These are phyloP conservation scores for Candida railenensis DNA, from an alignment of 805 yeast genomes.

Conservation along the genomic window DNA sequence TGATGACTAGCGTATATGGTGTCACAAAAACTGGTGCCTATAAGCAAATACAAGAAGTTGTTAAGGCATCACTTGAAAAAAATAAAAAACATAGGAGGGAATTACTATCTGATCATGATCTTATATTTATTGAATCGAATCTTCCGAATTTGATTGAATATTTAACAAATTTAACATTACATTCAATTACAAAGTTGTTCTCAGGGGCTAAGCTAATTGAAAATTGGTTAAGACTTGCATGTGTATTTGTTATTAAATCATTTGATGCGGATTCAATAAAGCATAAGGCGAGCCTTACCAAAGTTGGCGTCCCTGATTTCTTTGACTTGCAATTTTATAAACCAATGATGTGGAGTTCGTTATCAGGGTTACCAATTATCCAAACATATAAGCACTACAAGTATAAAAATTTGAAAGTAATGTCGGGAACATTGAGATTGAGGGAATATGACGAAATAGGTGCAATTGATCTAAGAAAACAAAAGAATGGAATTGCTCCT, in stretches of 20 bases:
- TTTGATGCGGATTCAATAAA: slow-evolving; percentile 16
- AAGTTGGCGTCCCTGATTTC: slow-evolving; percentile 14
- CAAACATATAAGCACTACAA: slow-evolving; percentile 29
- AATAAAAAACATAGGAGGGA: slow-evolving; percentile 1
- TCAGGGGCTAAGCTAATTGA: slow-evolving; percentile 32
- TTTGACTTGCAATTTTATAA: slow-evolving; percentile 18
- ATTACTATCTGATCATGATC: not conserved
- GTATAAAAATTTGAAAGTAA: slow-evolving; percentile 1
- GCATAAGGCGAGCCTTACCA: slow-evolving; percentile 1
- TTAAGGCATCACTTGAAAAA: slow-evolving; percentile 19
- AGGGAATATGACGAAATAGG: slow-evolving; percentile 17
- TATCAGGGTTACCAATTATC: slow-evolving; percentile 40
- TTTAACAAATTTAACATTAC: slow-evolving; percentile 20
- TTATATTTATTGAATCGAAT: not conserved
- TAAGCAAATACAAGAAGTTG: slow-evolving; percentile 25
- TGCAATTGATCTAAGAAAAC: slow-evolving; percentile 27
- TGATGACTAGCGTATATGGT: slow-evolving; percentile 47
- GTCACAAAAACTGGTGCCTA: slow-evolving; percentile 39
- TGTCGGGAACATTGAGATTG: slow-evolving; percentile 7
- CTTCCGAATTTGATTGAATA: slow-evolving; percentile 10
- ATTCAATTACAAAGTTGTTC: slow-evolving; percentile 30
- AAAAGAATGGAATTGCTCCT: slow-evolving; percentile 40
- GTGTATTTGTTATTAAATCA: slow-evolving; percentile 28
- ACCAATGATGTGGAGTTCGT: slow-evolving; percentile 44
- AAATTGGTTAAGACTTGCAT: slow-evolving; percentile 33